Evolutionary conservation across 805 yeast genomes (phyloP), one percentile per base, ranked within the genome.

Genomic region (Starmerella floricola): DNA sequence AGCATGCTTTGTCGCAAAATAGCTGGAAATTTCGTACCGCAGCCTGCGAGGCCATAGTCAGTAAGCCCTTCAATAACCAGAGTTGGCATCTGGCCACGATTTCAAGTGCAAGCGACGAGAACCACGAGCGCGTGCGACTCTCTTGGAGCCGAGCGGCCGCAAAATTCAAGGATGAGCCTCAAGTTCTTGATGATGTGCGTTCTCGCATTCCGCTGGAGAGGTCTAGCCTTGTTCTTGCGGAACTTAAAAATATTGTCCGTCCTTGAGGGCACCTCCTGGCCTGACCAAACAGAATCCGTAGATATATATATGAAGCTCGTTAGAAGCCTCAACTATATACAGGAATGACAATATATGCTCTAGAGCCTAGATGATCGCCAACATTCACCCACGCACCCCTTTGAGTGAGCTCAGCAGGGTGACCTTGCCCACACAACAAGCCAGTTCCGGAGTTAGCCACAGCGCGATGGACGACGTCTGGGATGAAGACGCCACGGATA

Each of bases 1-100:
- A 45, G 4, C 34, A 44, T 3, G 50, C 57, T 27, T 40, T 64
- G 1, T 62, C 63, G 38, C 71, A 38, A 10, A 28, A 34, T 4
- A 43, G 83, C 1, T 80, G 88, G 88, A 68, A 79, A 50, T 66
- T 78, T 2, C 74, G 75, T 49, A 45, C 68, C 1, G 65, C 67
- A 1, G 60, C 62, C 16, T 67, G 64, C 48, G 76, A 72, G 38
- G 62, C 65, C 8, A 57, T 72, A 52, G 2, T 20, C 1, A 28
- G 30, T 8, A 33, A 40, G 12, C 35, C 33, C 5, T 50, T 47
- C 34, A 37, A 47, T 32, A 21, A 10, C 4, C 32, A 23, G 1
- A 18, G 46, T 2, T 53, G 55, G 53, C 10, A n/a, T 4, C 27
- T 34, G 3, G 20, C 40, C 15, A 41, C 49, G n/a, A 33, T 33